Evolutionary conservation across 1,139 yeast genomes (phyloP).

Genomic region (Debaryomycetaceae sp.): DNA sequence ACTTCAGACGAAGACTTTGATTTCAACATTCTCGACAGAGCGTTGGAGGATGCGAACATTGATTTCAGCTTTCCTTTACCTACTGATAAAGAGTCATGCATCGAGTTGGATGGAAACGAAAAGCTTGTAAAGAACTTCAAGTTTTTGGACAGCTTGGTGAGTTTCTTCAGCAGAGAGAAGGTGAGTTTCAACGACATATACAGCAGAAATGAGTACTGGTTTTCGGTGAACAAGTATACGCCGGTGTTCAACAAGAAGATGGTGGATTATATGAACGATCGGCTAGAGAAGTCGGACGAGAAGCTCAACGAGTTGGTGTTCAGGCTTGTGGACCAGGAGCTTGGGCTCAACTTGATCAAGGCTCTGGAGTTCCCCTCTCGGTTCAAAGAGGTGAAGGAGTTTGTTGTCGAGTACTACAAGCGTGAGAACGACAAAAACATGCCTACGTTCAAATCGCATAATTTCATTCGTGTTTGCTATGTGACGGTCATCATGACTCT

Average conservation of each 20-base stretch:
- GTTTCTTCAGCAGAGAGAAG: conserved; percentile 24
- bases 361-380: conserved; percentile 33
- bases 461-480: conserved; percentile 34
- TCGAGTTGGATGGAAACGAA: conserved; percentile 29
- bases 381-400: conserved; percentile 36
- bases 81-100: conserved; percentile 29
- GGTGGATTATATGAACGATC: conserved; percentile 30
- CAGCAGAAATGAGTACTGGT: conserved; percentile 32
- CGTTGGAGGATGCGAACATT: conserved; percentile 28
- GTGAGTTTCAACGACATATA: conserved; percentile 31
- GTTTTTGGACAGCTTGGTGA: conserved; percentile 30
- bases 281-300: conserved; percentile 30
- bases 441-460: conserved; percentile 26
- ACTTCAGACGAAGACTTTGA: conserved; percentile 18
- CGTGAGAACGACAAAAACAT: conserved; percentile 35
- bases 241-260: conserved; percentile 27
- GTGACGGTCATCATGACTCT: conserved; percentile 35
- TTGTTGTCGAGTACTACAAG: conserved; percentile 39
- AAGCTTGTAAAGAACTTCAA: conserved; percentile 24
- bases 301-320: conserved; percentile 38
- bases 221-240: conserved; percentile 32
- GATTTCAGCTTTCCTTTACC: conserved; percentile 42
- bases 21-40: conserved; percentile 39
- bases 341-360: conserved; percentile 37
- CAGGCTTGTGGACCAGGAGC: conserved; percentile 37